Evolutionary conservation across 1,284 basidiomycete species (phyloP).

Genomic region (Tilletia caries): DNA sequence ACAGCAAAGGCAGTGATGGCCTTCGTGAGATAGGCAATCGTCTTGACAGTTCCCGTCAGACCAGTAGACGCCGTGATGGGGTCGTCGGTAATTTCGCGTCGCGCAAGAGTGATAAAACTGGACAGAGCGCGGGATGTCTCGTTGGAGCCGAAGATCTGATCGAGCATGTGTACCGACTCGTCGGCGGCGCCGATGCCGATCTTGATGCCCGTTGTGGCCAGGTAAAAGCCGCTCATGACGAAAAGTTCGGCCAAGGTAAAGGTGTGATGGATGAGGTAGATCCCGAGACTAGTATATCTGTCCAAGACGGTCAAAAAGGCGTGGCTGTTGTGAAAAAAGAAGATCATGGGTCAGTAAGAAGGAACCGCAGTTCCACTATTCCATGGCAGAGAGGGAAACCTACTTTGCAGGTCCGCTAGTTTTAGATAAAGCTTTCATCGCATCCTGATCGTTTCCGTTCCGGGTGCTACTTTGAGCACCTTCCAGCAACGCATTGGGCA

Average conservation of each 20-base stretch:
- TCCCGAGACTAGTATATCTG: conserved; percentile 60
- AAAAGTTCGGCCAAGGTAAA: conserved; percentile 60
- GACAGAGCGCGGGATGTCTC: conserved; percentile 58
- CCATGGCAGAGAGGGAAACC: too few relatives aligned
- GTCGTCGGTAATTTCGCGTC: conserved; percentile 55
- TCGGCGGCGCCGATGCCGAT: conserved; percentile 54
- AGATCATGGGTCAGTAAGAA: conserved; percentile 4
- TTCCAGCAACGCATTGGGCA: neutral
- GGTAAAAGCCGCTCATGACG: conserved; percentile 58
- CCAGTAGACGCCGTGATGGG: conserved; percentile 45
- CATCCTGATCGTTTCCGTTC: neutral
- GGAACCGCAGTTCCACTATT: too few relatives aligned
- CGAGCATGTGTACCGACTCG: conserved; percentile 59
- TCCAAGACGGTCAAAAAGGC: conserved; percentile 57
- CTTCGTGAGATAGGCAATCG: conserved; percentile 55
- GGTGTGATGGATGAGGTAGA: conserved; percentile 58
- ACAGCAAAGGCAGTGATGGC: conserved; percentile 60
- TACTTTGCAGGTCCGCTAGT: neutral
- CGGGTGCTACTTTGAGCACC: neutral
- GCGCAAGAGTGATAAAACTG: conserved; percentile 58
- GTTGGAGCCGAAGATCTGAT: conserved; percentile 59
- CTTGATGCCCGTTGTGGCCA: conserved; percentile 40
- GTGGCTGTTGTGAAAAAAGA: neutral
- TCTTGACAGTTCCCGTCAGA: conserved; percentile 37
- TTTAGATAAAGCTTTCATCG: conserved; percentile 9